Base-by-base conservation (phyloP, 768 basidiomycete species). In the Pluteus cervinus region DNA sequence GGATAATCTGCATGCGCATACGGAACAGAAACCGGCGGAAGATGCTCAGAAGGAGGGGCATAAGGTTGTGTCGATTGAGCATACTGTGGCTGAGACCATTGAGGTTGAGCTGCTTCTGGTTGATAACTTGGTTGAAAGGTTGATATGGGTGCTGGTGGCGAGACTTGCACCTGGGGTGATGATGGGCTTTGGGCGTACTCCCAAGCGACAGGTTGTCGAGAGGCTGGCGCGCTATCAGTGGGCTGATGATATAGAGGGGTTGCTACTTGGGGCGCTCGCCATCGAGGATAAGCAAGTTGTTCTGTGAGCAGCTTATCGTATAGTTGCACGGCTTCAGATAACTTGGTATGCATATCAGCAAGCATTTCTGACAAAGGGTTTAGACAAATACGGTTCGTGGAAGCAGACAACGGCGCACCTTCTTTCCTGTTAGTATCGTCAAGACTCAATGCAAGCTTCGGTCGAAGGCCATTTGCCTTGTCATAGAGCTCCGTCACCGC, bases 301-400 rank as follows among this genome's bases (percentile, higher is more conserved):
- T 87, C 75, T 17, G 91, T 91, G 29, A 94, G 65, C 15, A 96
- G 66, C 37, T 83, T 76, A 47, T 97, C 93, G 54, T 97, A 98
- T 3, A 96, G 63, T 53, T 86, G 84, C 30, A 97, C 90, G 0
- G 89, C 91, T 56, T 94, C 79, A 1, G 89, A 86, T 7, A 99
- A 60, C 59, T 97, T 94, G 32, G 86, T 83, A 50, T 97, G 86
- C 91, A 98, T 97, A 33, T 97, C 92, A 5, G 79, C 68, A 24
- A 99, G 65, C 54, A 93, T 70, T 57, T 92, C 92, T 91, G 52
- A 5, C 31, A 30, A 16, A 24, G 26, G 21, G 22, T 17, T 40
- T 24, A 40, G 2, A 39, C 16, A 37, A 42, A 7, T 32, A 33
- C 14, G 14, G 16, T 22, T 11, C 25, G 43, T 14, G 24, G 24